Evolutionary conservation across 306 rosid species (phyloP).

Genomic region (Medicago ruthenica): DNA sequence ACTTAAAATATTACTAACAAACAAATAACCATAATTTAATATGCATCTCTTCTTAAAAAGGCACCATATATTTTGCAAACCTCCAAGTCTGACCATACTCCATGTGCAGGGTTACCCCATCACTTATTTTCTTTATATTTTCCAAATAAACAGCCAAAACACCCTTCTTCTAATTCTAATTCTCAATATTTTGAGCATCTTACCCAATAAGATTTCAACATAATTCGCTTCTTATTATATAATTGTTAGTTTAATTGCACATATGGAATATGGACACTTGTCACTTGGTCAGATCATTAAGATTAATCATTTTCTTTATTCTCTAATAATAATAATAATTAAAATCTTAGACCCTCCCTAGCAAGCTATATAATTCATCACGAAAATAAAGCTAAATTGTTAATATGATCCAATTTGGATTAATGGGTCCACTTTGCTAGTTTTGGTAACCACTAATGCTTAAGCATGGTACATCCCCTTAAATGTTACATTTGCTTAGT

Average conservation of each 20-base stretch:
- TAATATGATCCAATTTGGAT: slow-evolving; percentile 29
- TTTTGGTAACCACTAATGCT: slow-evolving; percentile 39
- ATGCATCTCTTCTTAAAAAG: slow-evolving; percentile 38
- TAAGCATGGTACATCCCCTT: slow-evolving; percentile 62
- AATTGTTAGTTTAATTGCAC: slow-evolving; percentile 13
- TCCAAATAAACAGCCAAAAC: slow-evolving; percentile 55
- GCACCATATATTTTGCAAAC: slow-evolving; percentile 43
- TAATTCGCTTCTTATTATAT: slow-evolving; percentile 36
- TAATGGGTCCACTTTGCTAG: slow-evolving; percentile 43
- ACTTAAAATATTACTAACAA: slow-evolving; percentile 34
- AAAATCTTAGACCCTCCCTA: neutral
- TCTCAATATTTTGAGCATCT: slow-evolving; percentile 41
- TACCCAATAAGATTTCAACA: slow-evolving; percentile 46
- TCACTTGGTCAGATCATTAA: neutral
- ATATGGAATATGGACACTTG: slow-evolving; percentile 16
- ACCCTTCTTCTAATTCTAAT: slow-evolving; percentile 52
- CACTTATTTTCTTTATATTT: slow-evolving; percentile 40
- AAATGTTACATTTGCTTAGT: slow-evolving; percentile 39
- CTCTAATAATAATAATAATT: neutral
- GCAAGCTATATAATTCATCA: neutral
- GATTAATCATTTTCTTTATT: slow-evolving; percentile 40
- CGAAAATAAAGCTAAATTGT: slow-evolving; percentile 9
- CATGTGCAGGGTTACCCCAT: slow-evolving; percentile 82
- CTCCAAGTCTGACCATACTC: slow-evolving; percentile 71
- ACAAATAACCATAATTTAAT: slow-evolving; percentile 38